A percentile compares a stretch with the other conserved stretches of the same genome.
phyloP scores from a whole-genome alignment of 169 alveolate species.

The Plasmodium adleri region DNA sequence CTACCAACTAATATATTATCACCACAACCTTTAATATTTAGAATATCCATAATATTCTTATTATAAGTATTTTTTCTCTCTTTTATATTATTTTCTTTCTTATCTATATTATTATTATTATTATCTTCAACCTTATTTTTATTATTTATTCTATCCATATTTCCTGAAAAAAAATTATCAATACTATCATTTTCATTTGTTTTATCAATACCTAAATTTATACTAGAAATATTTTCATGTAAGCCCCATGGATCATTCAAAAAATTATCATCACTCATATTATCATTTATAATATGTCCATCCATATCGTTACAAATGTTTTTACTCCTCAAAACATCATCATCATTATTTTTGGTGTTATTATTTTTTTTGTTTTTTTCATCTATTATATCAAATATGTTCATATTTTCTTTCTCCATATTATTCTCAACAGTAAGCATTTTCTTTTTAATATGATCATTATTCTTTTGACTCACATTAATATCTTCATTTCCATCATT shows the following conservation, averaged over 20 bases:
- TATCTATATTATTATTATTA: not conserved
- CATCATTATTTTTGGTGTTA: not conserved
- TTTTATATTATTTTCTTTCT: conserved; percentile 11
- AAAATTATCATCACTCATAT: conserved; percentile 13
- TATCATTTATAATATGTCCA: conserved; percentile 27
- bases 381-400: conserved; percentile 7
- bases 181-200: not conserved
- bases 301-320: not conserved
- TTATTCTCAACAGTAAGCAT: not conserved
- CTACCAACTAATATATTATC: not conserved
- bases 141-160: not conserved
- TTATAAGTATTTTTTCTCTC: conserved; percentile 11
- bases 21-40: not conserved
- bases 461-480: no score
- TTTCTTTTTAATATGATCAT: not conserved
- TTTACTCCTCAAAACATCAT: not conserved
- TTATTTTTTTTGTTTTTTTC: not conserved
- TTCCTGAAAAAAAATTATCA: not conserved
- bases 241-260: conserved; percentile 47
- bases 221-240: conserved; percentile 26
- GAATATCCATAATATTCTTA: not conserved
- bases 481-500: no score
- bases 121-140: not conserved
- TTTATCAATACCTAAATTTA: conserved; percentile 2
- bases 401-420: not conserved